Evolutionary conservation across 2,329 filamentous ascomycete species (phyloP), one percentile per base, ranked within the genome.

Genomic region (Colletotrichum sp.): DNA sequence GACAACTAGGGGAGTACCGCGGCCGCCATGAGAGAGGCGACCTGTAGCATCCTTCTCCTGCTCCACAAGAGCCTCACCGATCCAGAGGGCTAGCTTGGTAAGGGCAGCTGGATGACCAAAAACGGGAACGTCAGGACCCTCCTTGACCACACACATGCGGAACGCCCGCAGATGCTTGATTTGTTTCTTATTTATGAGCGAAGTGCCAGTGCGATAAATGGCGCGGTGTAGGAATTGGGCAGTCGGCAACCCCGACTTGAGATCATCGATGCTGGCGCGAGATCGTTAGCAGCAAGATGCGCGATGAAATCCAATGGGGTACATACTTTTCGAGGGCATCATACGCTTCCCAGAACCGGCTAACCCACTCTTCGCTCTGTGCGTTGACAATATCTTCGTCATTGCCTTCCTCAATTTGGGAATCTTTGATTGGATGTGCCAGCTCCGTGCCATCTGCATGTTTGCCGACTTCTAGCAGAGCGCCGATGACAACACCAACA

Each of bases 131-230:
- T 99, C 97, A 1, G 96, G 95, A 0, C 96, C 96, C 81, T 99
- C 97, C 82, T 98, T 98, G 80, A 99, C 96, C 6, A 99, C 94
- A 38, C 95, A 98, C 90, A 99, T 96, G 66, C 97, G 94, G 84
- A 99, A 99, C 1, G 96, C 94, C 64, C 95, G 93, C 18, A 99
- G 88, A 83, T 98, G 96, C 48, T 95, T 94, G 82, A 99, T 98
- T 81, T 98, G 96, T 74, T 94, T 94, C 86, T 99, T 99, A 79
- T 95, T 95, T 75, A 99, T 94, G 32, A 99, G 89, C 0, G 95
- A 94, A 1, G 96, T 98, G 48, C 97, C 97, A 0, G 96, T 98
- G 64, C 95, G 94, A 77, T 98, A 94, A 77, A 99, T 99, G 55
- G 97, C 96, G 43, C 95, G 93, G 83, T 98, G 95, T 2, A 99